phyloP scores from a whole-genome alignment of 192 early-diverging fungal species.

The Linnemannia elongata region DNA sequence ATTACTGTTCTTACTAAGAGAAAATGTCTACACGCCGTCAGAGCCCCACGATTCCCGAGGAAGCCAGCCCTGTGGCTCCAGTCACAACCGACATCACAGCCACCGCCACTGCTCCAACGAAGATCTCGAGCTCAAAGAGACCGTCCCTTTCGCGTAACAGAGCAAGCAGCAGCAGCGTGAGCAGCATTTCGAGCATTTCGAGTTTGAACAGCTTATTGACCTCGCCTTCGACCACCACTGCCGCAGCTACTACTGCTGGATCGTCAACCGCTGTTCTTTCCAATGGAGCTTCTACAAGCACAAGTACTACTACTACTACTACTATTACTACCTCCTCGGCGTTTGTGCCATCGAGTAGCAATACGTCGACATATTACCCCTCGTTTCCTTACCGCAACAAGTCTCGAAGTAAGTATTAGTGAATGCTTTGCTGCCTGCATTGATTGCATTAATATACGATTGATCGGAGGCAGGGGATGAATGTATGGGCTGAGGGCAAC shows the following conservation, averaged over 20 bases:
- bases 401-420: constrained; percentile 36
- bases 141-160: constrained; percentile 11
- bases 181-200: constrained; percentile 21
- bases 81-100: background rate
- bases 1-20: background rate
- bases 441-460: background rate
- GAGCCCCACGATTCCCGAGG: constrained; percentile 34
- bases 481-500: background rate
- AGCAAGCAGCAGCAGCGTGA: constrained; percentile 20
- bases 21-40: constrained; percentile 28
- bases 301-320: background rate
- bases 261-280: constrained; percentile 29
- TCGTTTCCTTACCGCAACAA: constrained; percentile 39
- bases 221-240: constrained; percentile 26
- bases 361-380: constrained; percentile 27
- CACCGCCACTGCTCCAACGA: background rate
- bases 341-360: background rate
- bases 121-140: background rate
- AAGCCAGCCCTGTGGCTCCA: background rate
- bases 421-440: background rate
- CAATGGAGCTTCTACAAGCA: background rate
- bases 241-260: constrained; percentile 14
- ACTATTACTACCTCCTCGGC: constrained; percentile 3
- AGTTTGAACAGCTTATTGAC: constrained; percentile 29
- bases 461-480: background rate